Base-by-base conservation (phyloP, 805 yeast species). In the Suhomyces xylopsoci region DNA sequence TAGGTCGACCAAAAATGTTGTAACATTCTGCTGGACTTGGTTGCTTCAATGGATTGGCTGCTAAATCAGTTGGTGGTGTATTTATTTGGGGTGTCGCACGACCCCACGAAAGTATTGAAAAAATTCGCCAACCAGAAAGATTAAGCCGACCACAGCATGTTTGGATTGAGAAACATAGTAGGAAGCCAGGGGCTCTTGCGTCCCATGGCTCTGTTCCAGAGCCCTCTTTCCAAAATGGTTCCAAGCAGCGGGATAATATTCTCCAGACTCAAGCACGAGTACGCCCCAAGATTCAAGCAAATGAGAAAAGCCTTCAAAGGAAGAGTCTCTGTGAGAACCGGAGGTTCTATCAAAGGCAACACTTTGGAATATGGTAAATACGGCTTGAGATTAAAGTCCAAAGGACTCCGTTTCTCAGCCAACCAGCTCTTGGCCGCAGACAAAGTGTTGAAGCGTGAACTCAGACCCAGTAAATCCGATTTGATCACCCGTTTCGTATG, bases 391-490 rank as follows among this genome's bases (percentile, higher is more conserved):
- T 80, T 94, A 53, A 88, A 88, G 67, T 79, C 91, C n/a, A 93
- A 88, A 66, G 99, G 99, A 41, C 74, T 84, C 9, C 80, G 98
- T 53, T 73, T 94, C 67, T 79, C 89, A 9, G 97, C 97, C 12
- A 85, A 84, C 47, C 98, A 94, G 67, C 78, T 94, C 54, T 84
- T 85, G 62, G 97, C 92, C 59, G 97, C 98, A 0, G 97, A 92
- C 67, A 85, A 82, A 63, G 88, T 91, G 41, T 79, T 92, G 54
- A 83, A 84, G 84, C 83, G 97, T 72, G 83, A 85, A 55, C 84
- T 91, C 64, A 84, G 97, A 70, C 90, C 92, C 15, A 74, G 85
- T 44, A 83, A 84, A 17, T 96, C 96, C 41, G 74, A 81, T 59
- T 76, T 91, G 50, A 85, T 87, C 80, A 85, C 93, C 61, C 82